Base-by-base conservation (phyloP, 805 yeast species). In the Ogataea trehaloabstinens region DNA sequence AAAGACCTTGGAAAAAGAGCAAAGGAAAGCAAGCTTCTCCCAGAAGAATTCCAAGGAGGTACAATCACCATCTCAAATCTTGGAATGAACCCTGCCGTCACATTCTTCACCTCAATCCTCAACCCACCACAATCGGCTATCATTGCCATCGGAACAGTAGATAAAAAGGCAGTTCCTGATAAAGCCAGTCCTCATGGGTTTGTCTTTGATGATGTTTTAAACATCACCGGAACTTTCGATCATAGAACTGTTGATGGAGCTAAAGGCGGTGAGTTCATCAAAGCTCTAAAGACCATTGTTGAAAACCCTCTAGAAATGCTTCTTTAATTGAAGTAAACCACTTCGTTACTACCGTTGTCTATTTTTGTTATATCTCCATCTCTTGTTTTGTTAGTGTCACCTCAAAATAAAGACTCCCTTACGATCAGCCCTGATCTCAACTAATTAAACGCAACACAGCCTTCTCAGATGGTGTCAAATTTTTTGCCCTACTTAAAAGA, bases 11-110 rank as follows among this genome's bases (percentile, higher is more conserved):
- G 96, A 53, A 85, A 85, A 76, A 87, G 93, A 69, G 99, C 99
- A 46, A 89, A 91, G 69, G 88, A 76, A 44, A 89, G 88, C 70
- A 93, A 91, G 74, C 81, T 93, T 64, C 61, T 70, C 51, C 99
- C 99, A 48, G 95, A 88, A 67, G 99, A 93, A 73, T 93, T 85
- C 82, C 96, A 88, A 77, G 99, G 99, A 58, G 99, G 99, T 62
- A 90, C 99, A 55, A 87, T 93, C 67, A 89, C 97, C 65, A 91
- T 93, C 61, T 93, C 98, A 51, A 93, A 93, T 83, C 74, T 93
- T 76, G 99, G 99, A 63, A 93, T 93, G 99, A 93, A 93, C 80
- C 78, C 71, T 42, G 98, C 99, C 40, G 97, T 91, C 33, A 74
- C 80, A 49, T 60, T 84, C 63, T 93, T 93, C 80, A 91, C 99